Conservation (phyloP, 2,329 filamentous ascomycete genomes). For the Monascus ruber region DNA sequence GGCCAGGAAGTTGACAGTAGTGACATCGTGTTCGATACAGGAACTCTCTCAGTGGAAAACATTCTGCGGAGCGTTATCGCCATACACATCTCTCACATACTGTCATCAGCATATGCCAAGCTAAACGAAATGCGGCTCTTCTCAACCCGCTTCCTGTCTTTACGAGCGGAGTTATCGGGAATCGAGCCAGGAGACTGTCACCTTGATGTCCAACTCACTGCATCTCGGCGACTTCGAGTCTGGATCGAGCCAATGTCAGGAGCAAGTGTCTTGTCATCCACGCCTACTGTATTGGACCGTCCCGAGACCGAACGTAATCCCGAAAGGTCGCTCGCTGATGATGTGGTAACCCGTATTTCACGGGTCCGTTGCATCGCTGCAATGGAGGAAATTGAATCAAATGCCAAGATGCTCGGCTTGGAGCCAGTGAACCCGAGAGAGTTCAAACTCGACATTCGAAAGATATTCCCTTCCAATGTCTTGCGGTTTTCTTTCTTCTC, state of each 20-base stretch:
- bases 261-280: constrained; percentile 58
- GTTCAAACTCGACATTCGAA: constrained; percentile 38
- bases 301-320: constrained; percentile 57
- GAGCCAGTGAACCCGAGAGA: constrained; percentile 24
- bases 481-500: constrained; percentile 58
- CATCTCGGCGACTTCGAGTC: constrained; percentile 48
- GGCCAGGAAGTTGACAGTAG: constrained; percentile 60
- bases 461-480: constrained; percentile 52
- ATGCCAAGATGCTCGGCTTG: constrained; percentile 26
- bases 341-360: constrained; percentile 26
- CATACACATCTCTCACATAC: constrained; percentile 59
- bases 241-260: constrained; percentile 70
- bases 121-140: constrained; percentile 52
- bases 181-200: constrained; percentile 55
- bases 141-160: constrained; percentile 45
- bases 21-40: constrained; percentile 56
- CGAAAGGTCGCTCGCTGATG: constrained; percentile 30
- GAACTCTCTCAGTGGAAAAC: constrained; percentile 59
- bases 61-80: constrained; percentile 66
- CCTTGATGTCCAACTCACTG: constrained; percentile 59
- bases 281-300: constrained; percentile 43
- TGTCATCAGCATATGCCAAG: constrained; percentile 54
- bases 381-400: constrained; percentile 29
- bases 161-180: constrained; percentile 48
- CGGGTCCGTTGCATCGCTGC: constrained; percentile 28